These are phyloP conservation scores for Brassica cretica DNA, from an alignment of 345 rosid species.

Conservation along the genomic window DNA sequence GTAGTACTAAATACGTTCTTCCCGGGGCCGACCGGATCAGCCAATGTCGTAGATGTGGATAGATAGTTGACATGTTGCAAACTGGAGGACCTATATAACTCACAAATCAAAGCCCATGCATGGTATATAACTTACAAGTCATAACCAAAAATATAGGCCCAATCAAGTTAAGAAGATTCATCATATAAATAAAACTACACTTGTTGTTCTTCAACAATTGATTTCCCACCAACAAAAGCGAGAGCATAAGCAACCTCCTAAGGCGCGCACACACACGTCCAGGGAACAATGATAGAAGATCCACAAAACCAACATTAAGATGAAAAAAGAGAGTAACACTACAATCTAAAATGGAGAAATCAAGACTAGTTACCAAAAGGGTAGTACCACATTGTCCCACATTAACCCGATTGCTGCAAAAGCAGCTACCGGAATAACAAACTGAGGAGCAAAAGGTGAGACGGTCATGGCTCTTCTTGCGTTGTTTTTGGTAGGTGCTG, in stretches of 20 bases:
- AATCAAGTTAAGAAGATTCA: neutral
- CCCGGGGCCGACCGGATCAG: too few relatives aligned
- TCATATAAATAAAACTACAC: neutral
- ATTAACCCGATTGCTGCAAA: neutral
- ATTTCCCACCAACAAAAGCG: neutral
- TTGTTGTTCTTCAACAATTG: slow-evolving; percentile 1
- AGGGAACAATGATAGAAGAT: neutral
- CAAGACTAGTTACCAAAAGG: slow-evolving; percentile 19
- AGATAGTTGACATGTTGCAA: neutral
- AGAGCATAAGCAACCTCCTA: slow-evolving; percentile 10
- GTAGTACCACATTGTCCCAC: slow-evolving; percentile 18
- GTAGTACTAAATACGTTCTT: too few relatives aligned
- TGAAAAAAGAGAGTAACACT: too few relatives aligned
- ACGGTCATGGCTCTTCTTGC: neutral
- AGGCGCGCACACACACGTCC: neutral
- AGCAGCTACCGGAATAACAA: slow-evolving; percentile 3
- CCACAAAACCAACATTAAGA: too few relatives aligned
- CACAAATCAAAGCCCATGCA: slow-evolving; percentile 25
- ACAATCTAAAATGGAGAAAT: neutral
- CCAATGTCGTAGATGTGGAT: slow-evolving; percentile 14
- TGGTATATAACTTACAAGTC: neutral
- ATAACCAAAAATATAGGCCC: slow-evolving; percentile 31
- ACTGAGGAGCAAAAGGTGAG: slow-evolving; percentile 5
- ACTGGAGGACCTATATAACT: neutral
- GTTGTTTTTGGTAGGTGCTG: slow-evolving; percentile 45